These are phyloP conservation scores for Ceratobasidium sp. DNA, from an alignment of 1,284 basidiomycete genomes.

Conservation along the genomic window DNA sequence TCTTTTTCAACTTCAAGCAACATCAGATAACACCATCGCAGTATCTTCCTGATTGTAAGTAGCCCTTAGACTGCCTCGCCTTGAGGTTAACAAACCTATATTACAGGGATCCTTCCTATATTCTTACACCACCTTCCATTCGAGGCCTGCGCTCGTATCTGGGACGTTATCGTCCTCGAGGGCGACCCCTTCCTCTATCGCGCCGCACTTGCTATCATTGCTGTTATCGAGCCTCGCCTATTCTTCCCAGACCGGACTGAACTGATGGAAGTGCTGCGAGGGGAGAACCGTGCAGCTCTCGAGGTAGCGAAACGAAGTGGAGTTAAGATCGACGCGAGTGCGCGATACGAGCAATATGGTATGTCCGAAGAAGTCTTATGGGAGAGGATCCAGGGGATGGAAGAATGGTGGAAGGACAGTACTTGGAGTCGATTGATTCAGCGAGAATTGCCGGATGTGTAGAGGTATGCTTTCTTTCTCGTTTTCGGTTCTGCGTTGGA, in stretches of 20 bases:
- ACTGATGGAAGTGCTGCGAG: constrained; percentile 71
- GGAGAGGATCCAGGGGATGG: constrained; percentile 82
- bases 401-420: constrained; percentile 94
- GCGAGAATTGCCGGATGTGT: constrained; percentile 89
- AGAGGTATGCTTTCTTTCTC: constrained; percentile 45
- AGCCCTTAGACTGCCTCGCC: constrained; percentile 43
- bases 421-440: constrained; percentile 88
- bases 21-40: constrained; percentile 85
- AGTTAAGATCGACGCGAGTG: constrained; percentile 58
- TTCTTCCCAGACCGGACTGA: constrained; percentile 88
- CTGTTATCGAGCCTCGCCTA: constrained; percentile 86
- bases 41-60: constrained; percentile 71
- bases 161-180: constrained; percentile 90
- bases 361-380: constrained; percentile 87
- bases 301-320: constrained; percentile 82
- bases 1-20: constrained; percentile 96
- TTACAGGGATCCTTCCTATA: constrained; percentile 80
- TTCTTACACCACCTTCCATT: constrained; percentile 92
- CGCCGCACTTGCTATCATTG: constrained; percentile 84
- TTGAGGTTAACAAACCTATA: constrained; percentile 55
- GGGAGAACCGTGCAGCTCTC: constrained; percentile 86
- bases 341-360: constrained; percentile 86
- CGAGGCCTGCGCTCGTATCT: constrained; percentile 87
- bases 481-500: neutral
- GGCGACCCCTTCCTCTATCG: constrained; percentile 91